Evolutionary conservation across 2,329 filamentous ascomycete genomes (phyloP).

Genomic region (Diaporthe humulicola): DNA sequence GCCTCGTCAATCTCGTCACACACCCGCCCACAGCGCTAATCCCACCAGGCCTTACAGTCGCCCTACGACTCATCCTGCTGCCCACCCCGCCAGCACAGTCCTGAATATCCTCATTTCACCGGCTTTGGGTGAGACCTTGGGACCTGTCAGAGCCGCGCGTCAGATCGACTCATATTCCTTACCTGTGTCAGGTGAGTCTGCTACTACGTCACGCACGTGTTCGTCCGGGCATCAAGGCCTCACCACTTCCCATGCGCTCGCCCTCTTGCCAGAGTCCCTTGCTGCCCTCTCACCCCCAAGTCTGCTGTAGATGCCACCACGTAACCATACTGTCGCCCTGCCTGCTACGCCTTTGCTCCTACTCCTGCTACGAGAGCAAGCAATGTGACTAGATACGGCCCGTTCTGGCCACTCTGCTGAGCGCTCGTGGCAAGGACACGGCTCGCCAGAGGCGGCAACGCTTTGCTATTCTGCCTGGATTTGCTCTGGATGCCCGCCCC

Average conservation of each 20-base stretch:
- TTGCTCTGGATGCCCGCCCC: constrained; percentile 12
- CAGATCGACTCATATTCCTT: constrained; percentile 1
- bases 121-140: constrained; percentile 18
- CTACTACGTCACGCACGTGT: constrained; percentile 5
- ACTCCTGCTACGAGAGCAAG: not conserved
- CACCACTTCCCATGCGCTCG: not conserved
- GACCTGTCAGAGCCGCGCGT: constrained; percentile 20
- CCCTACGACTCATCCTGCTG: not conserved
- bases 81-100: constrained; percentile 25
- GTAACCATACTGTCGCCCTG: not conserved
- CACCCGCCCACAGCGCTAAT: constrained; percentile 11
- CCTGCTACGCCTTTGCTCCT: not conserved
- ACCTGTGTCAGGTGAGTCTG: constrained; percentile 15
- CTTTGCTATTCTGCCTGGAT: constrained; percentile 4
- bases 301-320: constrained; percentile 19
- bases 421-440: not conserved
- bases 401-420: not conserved
- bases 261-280: not conserved
- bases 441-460: not conserved
- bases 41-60: constrained; percentile 14
- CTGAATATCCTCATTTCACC: constrained; percentile 23
- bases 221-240: not conserved
- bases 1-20: constrained; percentile 14
- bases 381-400: not conserved
- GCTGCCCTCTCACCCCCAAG: not conserved